These are phyloP conservation scores for Neltuma alba DNA, from an alignment of 306 rosid species.

Conservation along the genomic window DNA sequence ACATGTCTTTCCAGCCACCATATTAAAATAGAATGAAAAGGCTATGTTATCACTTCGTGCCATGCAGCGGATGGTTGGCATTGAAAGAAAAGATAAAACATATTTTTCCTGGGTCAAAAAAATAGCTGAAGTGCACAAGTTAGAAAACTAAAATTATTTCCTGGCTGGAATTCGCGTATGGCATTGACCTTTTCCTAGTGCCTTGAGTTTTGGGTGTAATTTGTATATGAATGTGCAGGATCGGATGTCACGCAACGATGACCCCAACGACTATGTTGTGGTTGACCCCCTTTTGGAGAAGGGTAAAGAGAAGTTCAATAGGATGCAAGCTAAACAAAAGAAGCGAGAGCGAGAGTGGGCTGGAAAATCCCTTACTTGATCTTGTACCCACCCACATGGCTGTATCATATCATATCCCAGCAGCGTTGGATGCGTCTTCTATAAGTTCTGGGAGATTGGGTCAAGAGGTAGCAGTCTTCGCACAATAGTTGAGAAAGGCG, in stretches of 20 bases:
- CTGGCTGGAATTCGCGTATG: too few species aligned
- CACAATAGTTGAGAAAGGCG: slow-evolving; percentile 12
- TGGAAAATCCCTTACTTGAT: slow-evolving; percentile 57
- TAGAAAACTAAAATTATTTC: slow-evolving; percentile 8
- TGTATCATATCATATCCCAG: slow-evolving; percentile 8
- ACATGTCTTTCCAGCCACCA: slow-evolving; percentile 17
- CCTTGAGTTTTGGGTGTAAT: not conserved
- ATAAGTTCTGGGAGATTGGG: not conserved
- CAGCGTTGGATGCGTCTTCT: not conserved
- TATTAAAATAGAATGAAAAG: not conserved
- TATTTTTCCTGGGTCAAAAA: not conserved
- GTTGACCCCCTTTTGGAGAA: slow-evolving; percentile 95
- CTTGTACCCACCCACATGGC: slow-evolving; percentile 6
- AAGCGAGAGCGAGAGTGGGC: slow-evolving; percentile 59
- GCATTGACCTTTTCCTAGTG: too few species aligned
- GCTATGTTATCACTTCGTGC: slow-evolving; percentile 14
- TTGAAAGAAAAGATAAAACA: not conserved
- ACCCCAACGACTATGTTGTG: slow-evolving; percentile 83
- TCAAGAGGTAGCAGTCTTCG: slow-evolving; percentile 1
- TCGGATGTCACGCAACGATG: slow-evolving; percentile 84
- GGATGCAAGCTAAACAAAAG: slow-evolving; percentile 90
- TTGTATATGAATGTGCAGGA: slow-evolving; percentile 53
- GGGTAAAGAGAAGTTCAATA: slow-evolving; percentile 90
- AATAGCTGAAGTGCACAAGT: not conserved
- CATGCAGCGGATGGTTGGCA: slow-evolving; percentile 13